A percentile compares a stretch with the other conserved stretches of the same genome.
Conservation (phyloP, 805 yeast species). For the Clavispora carvajalis region DNA sequence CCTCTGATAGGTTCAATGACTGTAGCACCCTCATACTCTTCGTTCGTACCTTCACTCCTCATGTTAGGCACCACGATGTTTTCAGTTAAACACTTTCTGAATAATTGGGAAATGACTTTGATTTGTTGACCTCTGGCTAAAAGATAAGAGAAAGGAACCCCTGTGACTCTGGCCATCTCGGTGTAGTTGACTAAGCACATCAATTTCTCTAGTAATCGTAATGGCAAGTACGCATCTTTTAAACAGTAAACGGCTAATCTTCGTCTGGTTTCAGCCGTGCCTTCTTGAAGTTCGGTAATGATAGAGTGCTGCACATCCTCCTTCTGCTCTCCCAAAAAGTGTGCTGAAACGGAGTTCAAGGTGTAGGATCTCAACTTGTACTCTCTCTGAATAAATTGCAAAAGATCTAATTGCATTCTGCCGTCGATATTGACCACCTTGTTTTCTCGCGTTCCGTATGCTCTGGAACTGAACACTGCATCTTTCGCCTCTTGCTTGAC, state of each 20-base stretch:
- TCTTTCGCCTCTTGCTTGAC: constrained; percentile 76
- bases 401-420: constrained; percentile 86
- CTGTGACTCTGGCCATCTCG: constrained; percentile 99
- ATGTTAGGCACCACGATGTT: constrained; percentile 89
- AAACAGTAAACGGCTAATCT: constrained; percentile 95
- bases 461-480: constrained; percentile 84
- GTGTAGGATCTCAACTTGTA: constrained; percentile 93
- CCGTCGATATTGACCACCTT: constrained; percentile 93
- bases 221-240: constrained; percentile 91
- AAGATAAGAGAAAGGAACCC: constrained; percentile 91
- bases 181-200: constrained; percentile 97
- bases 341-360: constrained; percentile 89
- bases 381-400: constrained; percentile 91
- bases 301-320: constrained; percentile 98
- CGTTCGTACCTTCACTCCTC: constrained; percentile 72
- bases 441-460: constrained; percentile 93
- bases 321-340: constrained; percentile 89
- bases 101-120: constrained; percentile 92
- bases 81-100: constrained; percentile 83
- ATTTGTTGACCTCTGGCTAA: constrained; percentile 95
- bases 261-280: constrained; percentile 86
- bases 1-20: constrained; percentile 97
- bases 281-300: constrained; percentile 90
- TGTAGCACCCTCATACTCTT: constrained; percentile 98
- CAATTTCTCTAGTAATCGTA: constrained; percentile 80